Evolutionary conservation across 140 eudicot species (phyloP), one percentile per base, ranked within the genome.

Genomic region (Cichorium intybus): DNA sequence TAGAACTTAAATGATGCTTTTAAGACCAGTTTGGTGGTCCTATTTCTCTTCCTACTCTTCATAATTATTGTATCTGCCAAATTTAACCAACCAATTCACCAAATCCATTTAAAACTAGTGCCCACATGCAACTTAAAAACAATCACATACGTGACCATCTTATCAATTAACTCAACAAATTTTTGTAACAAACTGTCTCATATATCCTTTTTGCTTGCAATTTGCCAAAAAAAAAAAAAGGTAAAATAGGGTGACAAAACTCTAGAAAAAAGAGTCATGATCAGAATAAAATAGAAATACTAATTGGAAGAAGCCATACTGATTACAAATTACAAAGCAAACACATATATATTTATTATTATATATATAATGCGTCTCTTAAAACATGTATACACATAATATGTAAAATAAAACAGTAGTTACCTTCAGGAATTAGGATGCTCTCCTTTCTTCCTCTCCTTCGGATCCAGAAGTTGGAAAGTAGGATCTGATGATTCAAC

Each of bases 381-480:
- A 50, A 21, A 67, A 67, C 10, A 74, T 35, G 15, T 68, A 51
- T 51, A 68, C 75, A 67, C 80, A 74, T 24, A 37, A 39, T 35
- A 50, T 23, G 15, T 43, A 43, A 47, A 47, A 17, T 2, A 47
- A 3, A 59, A 31, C 68, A 60, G 17, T n/a, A 51, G 64, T 58
- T 74, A 77, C 69, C 73, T 35, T 49, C 58, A 35, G 73, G 56
- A 56, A 43, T 52, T 52, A 39, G 24, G 54, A 71, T 48, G 51
- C 45, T 27, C 21, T 51, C 63, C 64, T 46, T 57, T 34, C 72
- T 56, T 69, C 76, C 68, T 69, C 72, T 69, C 76, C 72, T 71
- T 77, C 58, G 74, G 66, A 60, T 68, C 63, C 62, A 52, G 47
- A 77, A 71, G 62, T 58, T 52, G 31, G 74, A 59, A 64, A 66